Conservation (phyloP, 768 basidiomycete species). For the Glaciozyma martinii region DNA sequence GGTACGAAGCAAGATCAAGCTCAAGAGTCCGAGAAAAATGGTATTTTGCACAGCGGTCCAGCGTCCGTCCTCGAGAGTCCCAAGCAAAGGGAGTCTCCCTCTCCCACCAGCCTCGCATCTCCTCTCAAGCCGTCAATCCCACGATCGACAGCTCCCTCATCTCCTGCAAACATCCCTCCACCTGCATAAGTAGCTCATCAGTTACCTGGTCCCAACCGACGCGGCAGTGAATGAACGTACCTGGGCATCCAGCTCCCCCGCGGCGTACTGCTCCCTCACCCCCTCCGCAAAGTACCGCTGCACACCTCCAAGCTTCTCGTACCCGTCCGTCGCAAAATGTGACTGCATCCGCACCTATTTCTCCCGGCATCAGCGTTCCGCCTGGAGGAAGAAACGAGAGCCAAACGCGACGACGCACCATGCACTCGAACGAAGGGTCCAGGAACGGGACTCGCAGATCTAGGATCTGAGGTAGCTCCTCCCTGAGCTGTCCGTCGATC, state of each 20-base stretch:
- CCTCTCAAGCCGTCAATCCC: conserved; percentile 12
- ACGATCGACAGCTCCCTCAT: conserved; percentile 86
- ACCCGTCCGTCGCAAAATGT: conserved; percentile 91
- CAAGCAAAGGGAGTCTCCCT: too few relatives aligned
- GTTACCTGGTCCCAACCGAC: neutral
- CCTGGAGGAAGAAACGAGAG: neutral
- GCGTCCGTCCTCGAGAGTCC: too few relatives aligned
- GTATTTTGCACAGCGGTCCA: too few relatives aligned
- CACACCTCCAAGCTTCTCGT: conserved; percentile 90
- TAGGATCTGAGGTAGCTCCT: conserved; percentile 81
- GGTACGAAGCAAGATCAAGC: too few relatives aligned
- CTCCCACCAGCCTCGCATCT: too few relatives aligned
- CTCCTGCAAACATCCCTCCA: conserved; percentile 93
- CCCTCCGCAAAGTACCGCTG: conserved; percentile 53
- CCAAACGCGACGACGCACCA: conserved; percentile 50
- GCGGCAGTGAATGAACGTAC: conserved; percentile 34
- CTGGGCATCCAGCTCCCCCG: conserved; percentile 90
- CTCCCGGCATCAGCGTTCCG: neutral
- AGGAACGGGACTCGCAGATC: conserved; percentile 96
- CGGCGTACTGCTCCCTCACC: conserved; percentile 76
- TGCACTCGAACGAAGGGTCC: conserved; percentile 96
- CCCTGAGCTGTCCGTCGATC: conserved; percentile 83
- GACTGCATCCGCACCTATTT: conserved; percentile 66
- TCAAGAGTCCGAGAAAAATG: too few relatives aligned
- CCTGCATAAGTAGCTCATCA: conserved; percentile 43